These are phyloP conservation scores for Suillus decipiens DNA, from an alignment of 768 basidiomycete genomes.

Conservation along the genomic window DNA sequence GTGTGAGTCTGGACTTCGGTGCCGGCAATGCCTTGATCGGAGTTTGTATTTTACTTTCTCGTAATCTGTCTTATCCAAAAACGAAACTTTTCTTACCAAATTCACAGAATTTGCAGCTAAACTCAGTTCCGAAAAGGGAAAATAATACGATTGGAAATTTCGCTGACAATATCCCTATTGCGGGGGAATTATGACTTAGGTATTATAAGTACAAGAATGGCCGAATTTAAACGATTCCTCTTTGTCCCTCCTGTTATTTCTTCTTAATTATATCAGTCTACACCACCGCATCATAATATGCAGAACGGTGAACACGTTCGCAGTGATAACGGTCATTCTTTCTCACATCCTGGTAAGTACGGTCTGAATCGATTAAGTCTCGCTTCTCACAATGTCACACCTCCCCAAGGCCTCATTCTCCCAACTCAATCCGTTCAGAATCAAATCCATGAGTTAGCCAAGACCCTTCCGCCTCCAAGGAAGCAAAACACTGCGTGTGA, in stretches of 20 bases:
- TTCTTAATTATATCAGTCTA: constrained; percentile 28
- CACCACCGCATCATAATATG: constrained; percentile 30
- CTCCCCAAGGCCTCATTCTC: constrained; percentile 54
- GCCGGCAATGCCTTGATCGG: constrained; percentile 23
- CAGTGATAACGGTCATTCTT: constrained; percentile 25
- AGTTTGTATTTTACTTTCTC: constrained; percentile 3
- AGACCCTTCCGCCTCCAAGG: constrained; percentile 79
- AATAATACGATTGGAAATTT: background rate
- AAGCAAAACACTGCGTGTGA: constrained; percentile 95
- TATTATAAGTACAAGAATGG: constrained; percentile 16
- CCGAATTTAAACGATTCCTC: constrained; percentile 12
- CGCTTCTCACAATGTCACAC: constrained; percentile 10
- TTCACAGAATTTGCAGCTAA: constrained; percentile 1
- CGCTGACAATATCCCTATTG: constrained; percentile 5
- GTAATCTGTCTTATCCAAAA: constrained; percentile 3
- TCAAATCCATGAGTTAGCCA: constrained; percentile 80
- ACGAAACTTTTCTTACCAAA: background rate
- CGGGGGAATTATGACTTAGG: constrained; percentile 3
- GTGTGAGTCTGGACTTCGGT: constrained; percentile 29
- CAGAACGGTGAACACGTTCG: constrained; percentile 26
- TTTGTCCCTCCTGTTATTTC: constrained; percentile 20
- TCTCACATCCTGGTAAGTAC: constrained; percentile 34
- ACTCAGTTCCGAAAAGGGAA: background rate
- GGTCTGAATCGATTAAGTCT: background rate
- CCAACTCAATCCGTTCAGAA: constrained; percentile 72